These are phyloP conservation scores for Vitis hybrid DNA, from an alignment of 177 flowering plant species.

Conservation along the genomic window DNA sequence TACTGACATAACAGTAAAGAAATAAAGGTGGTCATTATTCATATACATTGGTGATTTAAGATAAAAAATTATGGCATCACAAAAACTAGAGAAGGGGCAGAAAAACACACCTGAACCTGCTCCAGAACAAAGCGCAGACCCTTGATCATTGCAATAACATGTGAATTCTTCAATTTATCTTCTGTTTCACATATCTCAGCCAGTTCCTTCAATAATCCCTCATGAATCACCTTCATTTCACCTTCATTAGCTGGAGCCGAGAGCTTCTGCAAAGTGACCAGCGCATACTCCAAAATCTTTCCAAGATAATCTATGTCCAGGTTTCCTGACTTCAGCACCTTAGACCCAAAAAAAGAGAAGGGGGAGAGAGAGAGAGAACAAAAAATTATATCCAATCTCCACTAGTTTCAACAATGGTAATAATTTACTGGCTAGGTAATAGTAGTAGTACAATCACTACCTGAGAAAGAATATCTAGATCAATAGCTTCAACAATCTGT, in stretches of 20 bases:
- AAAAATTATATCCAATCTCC: background rate
- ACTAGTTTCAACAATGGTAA: background rate
- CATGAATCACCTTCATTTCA: conserved; percentile 52
- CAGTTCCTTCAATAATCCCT: conserved; percentile 62
- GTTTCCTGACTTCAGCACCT: conserved; percentile 73
- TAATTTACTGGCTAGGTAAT: background rate
- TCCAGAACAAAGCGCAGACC: conserved; percentile 85
- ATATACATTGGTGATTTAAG: background rate
- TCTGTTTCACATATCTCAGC: conserved; percentile 38
- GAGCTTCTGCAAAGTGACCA: conserved; percentile 72
- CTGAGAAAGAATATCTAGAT: conserved; percentile 78
- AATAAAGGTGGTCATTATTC: too few species aligned
- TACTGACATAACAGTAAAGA: too few species aligned
- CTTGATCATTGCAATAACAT: conserved; percentile 61
- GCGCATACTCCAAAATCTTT: conserved; percentile 65
- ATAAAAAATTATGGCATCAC: background rate
- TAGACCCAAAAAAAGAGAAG: background rate
- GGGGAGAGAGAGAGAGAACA: background rate
- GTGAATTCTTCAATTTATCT: conserved; percentile 38
- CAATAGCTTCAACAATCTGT: conserved; percentile 67
- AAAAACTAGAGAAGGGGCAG: conserved; percentile 2
- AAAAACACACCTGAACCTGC: conserved; percentile 68
- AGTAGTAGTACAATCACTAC: conserved; percentile 25
- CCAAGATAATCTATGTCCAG: conserved; percentile 72
- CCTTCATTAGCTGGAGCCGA: conserved; percentile 80